These are phyloP conservation scores for Coemansia sp. DNA, from an alignment of 192 early-diverging fungal genomes.

Conservation along the genomic window DNA sequence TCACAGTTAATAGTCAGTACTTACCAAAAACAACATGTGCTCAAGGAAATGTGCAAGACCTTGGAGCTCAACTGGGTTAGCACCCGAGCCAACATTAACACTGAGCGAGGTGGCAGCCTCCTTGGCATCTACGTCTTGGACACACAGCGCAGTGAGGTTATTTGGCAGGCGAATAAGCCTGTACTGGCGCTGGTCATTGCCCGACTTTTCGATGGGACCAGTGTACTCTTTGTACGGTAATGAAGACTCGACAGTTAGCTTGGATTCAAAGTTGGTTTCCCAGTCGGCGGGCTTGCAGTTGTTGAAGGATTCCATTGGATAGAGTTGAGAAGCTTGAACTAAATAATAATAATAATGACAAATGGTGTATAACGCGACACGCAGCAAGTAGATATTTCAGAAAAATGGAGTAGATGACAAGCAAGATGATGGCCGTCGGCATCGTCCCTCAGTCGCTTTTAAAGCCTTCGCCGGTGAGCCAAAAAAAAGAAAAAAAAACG, in stretches of 20 bases:
- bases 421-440: not conserved
- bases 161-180: conserved; percentile 63
- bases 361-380: not conserved
- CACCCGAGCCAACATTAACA: conserved; percentile 66
- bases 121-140: conserved; percentile 60
- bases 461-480: not conserved
- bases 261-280: conserved; percentile 11
- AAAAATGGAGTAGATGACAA: not conserved
- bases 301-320: not conserved
- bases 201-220: conserved; percentile 50
- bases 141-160: conserved; percentile 62
- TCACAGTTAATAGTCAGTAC: not conserved
- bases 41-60: conserved; percentile 76
- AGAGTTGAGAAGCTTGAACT: not conserved
- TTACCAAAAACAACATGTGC: conserved; percentile 67
- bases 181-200: conserved; percentile 64
- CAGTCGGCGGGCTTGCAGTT: conserved; percentile 8
- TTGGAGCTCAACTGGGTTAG: conserved; percentile 61
- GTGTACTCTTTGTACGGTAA: conserved; percentile 31
- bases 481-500: not conserved
- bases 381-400: not conserved
- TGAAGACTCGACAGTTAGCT: conserved; percentile 5
- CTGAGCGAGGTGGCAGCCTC: conserved; percentile 62
- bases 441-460: not conserved
- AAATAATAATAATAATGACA: not conserved